These are phyloP conservation scores for Rhizopogon vinicolor DNA, from an alignment of 768 basidiomycete genomes.

Conservation along the genomic window DNA sequence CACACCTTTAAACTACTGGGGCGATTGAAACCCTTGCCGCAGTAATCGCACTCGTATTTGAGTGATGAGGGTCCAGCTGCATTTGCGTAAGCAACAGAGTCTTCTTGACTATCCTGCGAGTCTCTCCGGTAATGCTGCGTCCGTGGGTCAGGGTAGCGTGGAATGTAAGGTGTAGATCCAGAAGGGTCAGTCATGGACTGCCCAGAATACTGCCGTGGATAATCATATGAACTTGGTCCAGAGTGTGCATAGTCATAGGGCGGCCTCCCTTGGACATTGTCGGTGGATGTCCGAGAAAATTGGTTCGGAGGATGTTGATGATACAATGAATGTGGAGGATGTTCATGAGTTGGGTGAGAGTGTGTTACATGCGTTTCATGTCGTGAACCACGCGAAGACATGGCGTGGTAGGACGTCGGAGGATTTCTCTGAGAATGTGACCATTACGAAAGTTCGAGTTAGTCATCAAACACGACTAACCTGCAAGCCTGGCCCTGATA, in stretches of 20 bases:
- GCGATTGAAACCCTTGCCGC: conserved; percentile 77
- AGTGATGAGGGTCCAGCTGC: conserved; percentile 26
- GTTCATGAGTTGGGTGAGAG: conserved; percentile 12
- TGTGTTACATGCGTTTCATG: conserved; percentile 19
- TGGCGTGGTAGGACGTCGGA: conserved; percentile 15
- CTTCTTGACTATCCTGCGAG: conserved; percentile 9
- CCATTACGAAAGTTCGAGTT: conserved; percentile 4
- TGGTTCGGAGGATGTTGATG: conserved; percentile 10
- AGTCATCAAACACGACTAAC: conserved; percentile 7
- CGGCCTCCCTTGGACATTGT: conserved; percentile 19
- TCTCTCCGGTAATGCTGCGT: conserved; percentile 17
- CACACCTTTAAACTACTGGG: conserved; percentile 78
- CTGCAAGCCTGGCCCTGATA: conserved; percentile 28
- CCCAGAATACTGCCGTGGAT: conserved; percentile 4
- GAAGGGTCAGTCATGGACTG: conserved; percentile 11
- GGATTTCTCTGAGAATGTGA: conserved; percentile 15
- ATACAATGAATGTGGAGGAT: conserved; percentile 16
- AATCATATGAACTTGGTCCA: neutral
- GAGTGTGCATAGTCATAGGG: conserved; percentile 22
- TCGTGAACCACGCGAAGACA: conserved; percentile 18
- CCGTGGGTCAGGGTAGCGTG: conserved; percentile 13
- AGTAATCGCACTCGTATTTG: conserved; percentile 76
- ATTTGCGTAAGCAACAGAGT: conserved; percentile 12
- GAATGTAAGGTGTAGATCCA: conserved; percentile 10
- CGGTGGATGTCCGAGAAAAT: conserved; percentile 21